phyloP scores from a whole-genome alignment of 495 filamentous ascomycete genomes.

The Daldinia concentrica region DNA sequence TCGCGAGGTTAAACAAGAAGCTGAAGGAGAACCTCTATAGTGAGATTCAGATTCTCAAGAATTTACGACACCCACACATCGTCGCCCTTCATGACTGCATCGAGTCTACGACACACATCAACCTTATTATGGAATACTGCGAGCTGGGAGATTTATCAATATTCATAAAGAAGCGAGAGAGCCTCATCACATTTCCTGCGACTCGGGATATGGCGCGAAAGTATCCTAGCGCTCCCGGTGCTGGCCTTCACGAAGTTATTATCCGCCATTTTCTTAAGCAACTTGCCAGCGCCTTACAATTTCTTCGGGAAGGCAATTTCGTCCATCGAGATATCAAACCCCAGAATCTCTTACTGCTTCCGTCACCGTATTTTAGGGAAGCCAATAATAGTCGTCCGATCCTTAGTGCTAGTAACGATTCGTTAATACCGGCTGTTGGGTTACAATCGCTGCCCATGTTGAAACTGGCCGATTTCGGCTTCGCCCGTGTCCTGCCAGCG shows the following conservation, averaged over 20 bases:
- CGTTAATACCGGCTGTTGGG: conserved; percentile 80
- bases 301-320: conserved; percentile 81
- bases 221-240: conserved; percentile 82
- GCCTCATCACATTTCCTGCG: conserved; percentile 74
- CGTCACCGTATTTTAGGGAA: conserved; percentile 71
- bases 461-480: conserved; percentile 97
- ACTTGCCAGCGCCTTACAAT: conserved; percentile 89
- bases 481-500: conserved; percentile 87
- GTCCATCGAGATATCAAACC: conserved; percentile 98
- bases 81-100: conserved; percentile 93
- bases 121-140: conserved; percentile 98
- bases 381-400: conserved; percentile 56
- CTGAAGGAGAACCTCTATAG: conserved; percentile 93
- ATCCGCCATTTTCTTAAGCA: conserved; percentile 96
- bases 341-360: conserved; percentile 91
- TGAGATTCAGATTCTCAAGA: conserved; percentile 93
- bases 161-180: conserved; percentile 93
- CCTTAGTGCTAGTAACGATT: conserved; percentile 73
- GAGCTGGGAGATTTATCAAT: conserved; percentile 90
- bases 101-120: conserved; percentile 86
- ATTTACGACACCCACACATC: conserved; percentile 93
- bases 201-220: conserved; percentile 87
- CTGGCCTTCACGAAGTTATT: conserved; percentile 91
- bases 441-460: conserved; percentile 91
- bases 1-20: conserved; percentile 90